Conservation (phyloP, 129 eudicot genomes). For the Mikania micrantha region DNA sequence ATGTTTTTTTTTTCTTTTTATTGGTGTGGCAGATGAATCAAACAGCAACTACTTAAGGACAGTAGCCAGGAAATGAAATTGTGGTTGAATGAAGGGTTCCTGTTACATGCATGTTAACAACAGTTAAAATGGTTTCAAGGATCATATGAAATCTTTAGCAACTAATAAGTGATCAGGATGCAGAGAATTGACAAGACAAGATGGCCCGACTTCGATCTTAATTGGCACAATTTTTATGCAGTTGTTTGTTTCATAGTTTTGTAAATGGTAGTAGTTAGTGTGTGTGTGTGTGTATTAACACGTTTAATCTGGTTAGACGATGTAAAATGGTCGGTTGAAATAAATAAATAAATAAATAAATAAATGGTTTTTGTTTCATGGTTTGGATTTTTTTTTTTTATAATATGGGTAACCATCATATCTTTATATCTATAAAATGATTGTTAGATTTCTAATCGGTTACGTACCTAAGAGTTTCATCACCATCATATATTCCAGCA, state of each 20-base stretch:
- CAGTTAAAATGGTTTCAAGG: too few species aligned
- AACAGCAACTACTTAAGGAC: background rate
- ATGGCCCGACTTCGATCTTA: background rate
- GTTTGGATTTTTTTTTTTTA: too few species aligned
- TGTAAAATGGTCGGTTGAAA: background rate
- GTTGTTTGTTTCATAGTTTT: constrained; percentile 8
- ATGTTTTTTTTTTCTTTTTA: background rate
- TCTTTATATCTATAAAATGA: too few species aligned
- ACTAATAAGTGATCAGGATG: background rate
- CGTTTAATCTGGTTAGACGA: background rate
- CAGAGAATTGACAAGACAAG: constrained; percentile 9
- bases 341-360: too few species aligned
- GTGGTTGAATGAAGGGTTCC: constrained; percentile 3
- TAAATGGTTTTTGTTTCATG: too few species aligned
- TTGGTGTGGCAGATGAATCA: constrained; percentile 16
- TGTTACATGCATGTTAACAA: background rate
- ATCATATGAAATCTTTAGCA: background rate
- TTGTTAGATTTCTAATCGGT: too few species aligned
- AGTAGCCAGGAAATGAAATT: background rate
- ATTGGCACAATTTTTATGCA: constrained; percentile 8
- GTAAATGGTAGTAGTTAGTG: background rate
- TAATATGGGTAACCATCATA: too few species aligned
- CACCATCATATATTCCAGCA: too few species aligned
- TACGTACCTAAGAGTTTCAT: too few species aligned
- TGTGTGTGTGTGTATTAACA: background rate